Evolutionary conservation across 2,329 filamentous ascomycete species (phyloP).

Genomic region (Trichoderma sp.): DNA sequence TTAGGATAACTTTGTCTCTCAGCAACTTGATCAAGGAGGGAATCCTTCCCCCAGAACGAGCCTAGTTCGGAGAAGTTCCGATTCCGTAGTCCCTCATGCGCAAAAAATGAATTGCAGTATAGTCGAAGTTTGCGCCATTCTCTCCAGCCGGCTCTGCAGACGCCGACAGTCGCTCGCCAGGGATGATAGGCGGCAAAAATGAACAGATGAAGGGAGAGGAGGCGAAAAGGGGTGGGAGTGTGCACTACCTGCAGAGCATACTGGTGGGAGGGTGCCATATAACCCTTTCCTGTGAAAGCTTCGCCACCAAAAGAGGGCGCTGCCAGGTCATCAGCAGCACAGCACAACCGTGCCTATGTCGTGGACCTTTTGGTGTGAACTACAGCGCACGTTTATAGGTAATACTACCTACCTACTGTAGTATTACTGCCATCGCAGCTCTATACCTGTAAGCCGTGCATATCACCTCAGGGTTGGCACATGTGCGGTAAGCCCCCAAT

Average conservation of each 20-base stretch:
- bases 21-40: not conserved
- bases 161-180: not conserved
- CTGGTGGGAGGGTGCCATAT: not conserved
- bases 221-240: not conserved
- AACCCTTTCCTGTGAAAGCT: not conserved
- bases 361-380: not conserved
- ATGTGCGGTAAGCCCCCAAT: not conserved
- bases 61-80: slow-evolving; percentile 24
- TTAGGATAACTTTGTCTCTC: not conserved
- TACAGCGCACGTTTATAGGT: not conserved
- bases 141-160: not conserved
- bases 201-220: not conserved
- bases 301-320: not conserved
- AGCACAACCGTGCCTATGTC: not conserved
- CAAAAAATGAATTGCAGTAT: not conserved
- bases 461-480: slow-evolving; percentile 3
- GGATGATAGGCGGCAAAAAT: not conserved
- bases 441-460: not conserved
- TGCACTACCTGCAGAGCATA: not conserved
- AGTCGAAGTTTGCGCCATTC: not conserved
- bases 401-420: too few relatives aligned
- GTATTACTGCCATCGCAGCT: not conserved
- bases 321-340: not conserved
- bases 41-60: not conserved
- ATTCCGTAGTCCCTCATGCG: not conserved